Evolutionary conservation across 2,329 filamentous ascomycete genomes (phyloP).

Genomic region (Exophiala phaeomuriformis): DNA sequence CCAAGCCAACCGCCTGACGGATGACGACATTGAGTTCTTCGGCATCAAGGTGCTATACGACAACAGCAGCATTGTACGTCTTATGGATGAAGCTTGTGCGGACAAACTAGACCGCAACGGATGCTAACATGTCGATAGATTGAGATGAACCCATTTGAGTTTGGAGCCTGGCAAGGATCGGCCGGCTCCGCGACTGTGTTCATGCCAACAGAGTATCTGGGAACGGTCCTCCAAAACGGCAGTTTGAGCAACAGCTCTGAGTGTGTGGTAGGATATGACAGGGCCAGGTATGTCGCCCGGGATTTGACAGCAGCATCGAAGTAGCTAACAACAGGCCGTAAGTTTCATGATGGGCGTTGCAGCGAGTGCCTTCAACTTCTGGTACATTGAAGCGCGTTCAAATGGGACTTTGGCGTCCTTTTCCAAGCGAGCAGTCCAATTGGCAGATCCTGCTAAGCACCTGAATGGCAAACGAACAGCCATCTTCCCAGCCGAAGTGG

Average conservation of each 20-base stretch:
- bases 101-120: background rate
- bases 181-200: constrained; percentile 7
- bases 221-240: constrained; percentile 5
- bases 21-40: constrained; percentile 5
- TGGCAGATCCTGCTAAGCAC: background rate
- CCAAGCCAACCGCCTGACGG: constrained; percentile 31
- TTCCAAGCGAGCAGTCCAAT: constrained; percentile 2
- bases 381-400: constrained; percentile 8
- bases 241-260: background rate
- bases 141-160: constrained; percentile 17
- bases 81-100: background rate
- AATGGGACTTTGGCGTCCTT: constrained; percentile 8
- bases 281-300: background rate
- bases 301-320: background rate
- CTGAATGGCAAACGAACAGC: background rate
- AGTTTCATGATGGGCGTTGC: constrained; percentile 7
- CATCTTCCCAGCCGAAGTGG: background rate
- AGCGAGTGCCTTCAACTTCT: constrained; percentile 9
- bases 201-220: constrained; percentile 13
- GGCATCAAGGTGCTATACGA: constrained; percentile 6
- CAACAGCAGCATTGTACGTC: constrained; percentile 6
- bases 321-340: background rate
- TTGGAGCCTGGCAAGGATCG: constrained; percentile 39
- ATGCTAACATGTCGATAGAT: constrained; percentile 32
- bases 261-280: constrained; percentile 7